A percentile compares a stretch with the other conserved stretches of the same genome.
phyloP scores from a whole-genome alignment of 495 filamentous ascomycete genomes.

The Aspergillus ellipticus region DNA sequence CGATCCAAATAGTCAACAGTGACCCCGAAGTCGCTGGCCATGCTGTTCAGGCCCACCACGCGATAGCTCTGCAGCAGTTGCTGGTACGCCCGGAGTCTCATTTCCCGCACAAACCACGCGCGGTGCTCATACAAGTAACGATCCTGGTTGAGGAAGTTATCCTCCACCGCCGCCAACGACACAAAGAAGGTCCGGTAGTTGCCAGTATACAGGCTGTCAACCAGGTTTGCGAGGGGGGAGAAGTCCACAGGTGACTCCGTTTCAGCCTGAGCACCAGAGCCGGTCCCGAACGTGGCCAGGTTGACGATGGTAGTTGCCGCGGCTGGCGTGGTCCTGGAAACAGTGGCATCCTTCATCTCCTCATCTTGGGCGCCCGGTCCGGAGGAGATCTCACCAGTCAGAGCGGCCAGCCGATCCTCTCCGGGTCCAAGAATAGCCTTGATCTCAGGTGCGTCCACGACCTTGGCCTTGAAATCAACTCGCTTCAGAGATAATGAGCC shows the following conservation, averaged over 20 bases:
- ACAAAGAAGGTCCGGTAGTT: constrained; percentile 91
- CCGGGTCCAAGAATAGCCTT: constrained; percentile 89
- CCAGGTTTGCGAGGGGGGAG: constrained; percentile 76
- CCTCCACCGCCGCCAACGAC: constrained; percentile 86
- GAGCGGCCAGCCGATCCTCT: constrained; percentile 77
- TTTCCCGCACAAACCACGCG: constrained; percentile 95
- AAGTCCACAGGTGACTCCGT: constrained; percentile 75
- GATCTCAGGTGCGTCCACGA: constrained; percentile 97
- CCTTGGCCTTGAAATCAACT: constrained; percentile 97
- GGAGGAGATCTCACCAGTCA: constrained; percentile 69
- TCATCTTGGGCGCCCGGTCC: constrained; percentile 76
- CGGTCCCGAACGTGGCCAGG: constrained; percentile 72
- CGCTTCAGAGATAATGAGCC: constrained; percentile 92
- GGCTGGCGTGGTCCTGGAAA: constrained; percentile 50
- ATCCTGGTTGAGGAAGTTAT: constrained; percentile 88
- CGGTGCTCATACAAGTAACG: constrained; percentile 92
- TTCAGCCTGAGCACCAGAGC: constrained; percentile 64
- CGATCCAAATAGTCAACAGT: constrained; percentile 93
- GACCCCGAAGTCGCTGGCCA: constrained; percentile 95
- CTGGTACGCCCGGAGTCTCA: constrained; percentile 92
- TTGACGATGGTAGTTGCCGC: constrained; percentile 69
- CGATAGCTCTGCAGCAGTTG: constrained; percentile 97
- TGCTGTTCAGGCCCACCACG: constrained; percentile 90
- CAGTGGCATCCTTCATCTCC: constrained; percentile 66
- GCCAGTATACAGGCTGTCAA: constrained; percentile 86